Evolutionary conservation across 108 stramenopile species (phyloP).

Genomic region (Cylindrotheca closterium): DNA sequence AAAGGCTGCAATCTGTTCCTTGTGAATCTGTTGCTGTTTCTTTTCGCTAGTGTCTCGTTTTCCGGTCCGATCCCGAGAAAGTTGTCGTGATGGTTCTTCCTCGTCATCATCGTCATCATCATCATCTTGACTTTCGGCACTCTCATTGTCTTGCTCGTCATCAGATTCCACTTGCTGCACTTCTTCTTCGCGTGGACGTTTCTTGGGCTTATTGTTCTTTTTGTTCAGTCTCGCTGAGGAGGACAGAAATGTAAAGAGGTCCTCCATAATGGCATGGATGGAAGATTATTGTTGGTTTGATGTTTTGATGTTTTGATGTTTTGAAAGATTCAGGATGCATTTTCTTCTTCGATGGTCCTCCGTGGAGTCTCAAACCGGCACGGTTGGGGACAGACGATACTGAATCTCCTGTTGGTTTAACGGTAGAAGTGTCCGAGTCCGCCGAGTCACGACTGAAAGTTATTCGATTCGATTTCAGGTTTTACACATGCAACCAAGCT

Average conservation of each 20-base stretch:
- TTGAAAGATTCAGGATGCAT: neutral
- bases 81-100: slow-evolving; percentile 4
- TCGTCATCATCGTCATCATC: slow-evolving; percentile 21
- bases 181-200: slow-evolving; percentile 18
- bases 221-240: slow-evolving; percentile 83
- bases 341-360: no score
- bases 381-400: no score
- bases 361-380: no score
- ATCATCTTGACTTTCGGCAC: slow-evolving; percentile 12
- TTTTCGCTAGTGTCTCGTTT: slow-evolving; percentile 65
- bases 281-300: neutral
- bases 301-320: neutral
- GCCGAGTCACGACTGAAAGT: no score
- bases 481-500: no score
- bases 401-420: no score
- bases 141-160: slow-evolving; percentile 7
- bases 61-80: slow-evolving; percentile 49
- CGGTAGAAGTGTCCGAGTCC: no score
- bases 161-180: slow-evolving; percentile 2
- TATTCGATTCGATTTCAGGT: no score
- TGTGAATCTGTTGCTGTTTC: slow-evolving; percentile 64
- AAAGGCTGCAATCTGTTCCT: slow-evolving; percentile 84
- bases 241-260: slow-evolving; percentile 83
- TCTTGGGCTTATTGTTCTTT: slow-evolving; percentile 57
- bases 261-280: slow-evolving; percentile 56